These are phyloP conservation scores for Pythium aphanidermatum DNA, from an alignment of 352 stramenopile genomes.

Conservation along the genomic window DNA sequence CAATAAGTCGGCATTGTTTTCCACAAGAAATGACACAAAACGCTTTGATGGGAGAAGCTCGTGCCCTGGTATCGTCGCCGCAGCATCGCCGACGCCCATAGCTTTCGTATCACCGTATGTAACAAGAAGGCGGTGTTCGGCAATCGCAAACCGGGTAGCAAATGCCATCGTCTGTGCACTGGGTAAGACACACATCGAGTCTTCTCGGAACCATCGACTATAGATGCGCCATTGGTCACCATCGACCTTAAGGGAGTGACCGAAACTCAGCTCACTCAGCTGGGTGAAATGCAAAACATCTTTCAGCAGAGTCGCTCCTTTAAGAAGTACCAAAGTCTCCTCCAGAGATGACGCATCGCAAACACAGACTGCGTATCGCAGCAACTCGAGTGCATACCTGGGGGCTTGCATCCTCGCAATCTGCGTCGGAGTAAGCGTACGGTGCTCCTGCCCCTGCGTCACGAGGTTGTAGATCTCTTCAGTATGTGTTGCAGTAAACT, in stretches of 20 bases:
- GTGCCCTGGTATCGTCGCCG: constrained; percentile 8
- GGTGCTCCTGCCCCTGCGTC: constrained; percentile 6
- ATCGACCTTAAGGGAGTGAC: background rate
- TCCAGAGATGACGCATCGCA: constrained; percentile 50
- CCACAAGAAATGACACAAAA: constrained; percentile 60
- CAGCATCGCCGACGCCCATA: constrained; percentile 11
- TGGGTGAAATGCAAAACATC: constrained; percentile 48
- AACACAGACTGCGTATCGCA: constrained; percentile 58
- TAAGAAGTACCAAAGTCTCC: constrained; percentile 51
- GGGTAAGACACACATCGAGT: constrained; percentile 36
- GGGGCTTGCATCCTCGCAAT: constrained; percentile 44
- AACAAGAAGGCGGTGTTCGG: constrained; percentile 41
- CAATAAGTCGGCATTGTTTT: constrained; percentile 57
- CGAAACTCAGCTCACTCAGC: constrained; percentile 13
- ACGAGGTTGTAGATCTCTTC: constrained; percentile 38
- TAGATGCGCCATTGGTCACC: constrained; percentile 31
- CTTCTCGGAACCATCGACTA: constrained; percentile 49
- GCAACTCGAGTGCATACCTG: constrained; percentile 45
- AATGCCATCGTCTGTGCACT: constrained; percentile 48
- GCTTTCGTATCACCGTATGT: constrained; percentile 7
- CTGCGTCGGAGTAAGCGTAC: constrained; percentile 17
- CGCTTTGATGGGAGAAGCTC: constrained; percentile 55
- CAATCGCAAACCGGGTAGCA: constrained; percentile 51
- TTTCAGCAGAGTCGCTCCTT: constrained; percentile 44
- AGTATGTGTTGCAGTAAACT: constrained; percentile 48